Base-by-base conservation (phyloP, 257 asterid species). In the Fraxinus americana region DNA sequence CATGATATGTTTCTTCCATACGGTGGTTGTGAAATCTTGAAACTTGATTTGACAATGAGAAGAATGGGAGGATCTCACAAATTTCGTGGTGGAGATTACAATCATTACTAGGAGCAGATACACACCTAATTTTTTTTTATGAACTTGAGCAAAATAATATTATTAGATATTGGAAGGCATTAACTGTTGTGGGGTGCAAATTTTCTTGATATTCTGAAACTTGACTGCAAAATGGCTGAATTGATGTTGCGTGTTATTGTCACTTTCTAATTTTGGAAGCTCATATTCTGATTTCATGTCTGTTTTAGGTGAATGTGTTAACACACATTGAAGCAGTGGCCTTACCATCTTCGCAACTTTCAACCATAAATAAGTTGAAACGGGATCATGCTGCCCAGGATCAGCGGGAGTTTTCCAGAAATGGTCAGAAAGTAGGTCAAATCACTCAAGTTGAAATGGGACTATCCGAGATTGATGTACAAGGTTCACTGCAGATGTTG, bases 251-350 rank as follows among this genome's bases (percentile, higher is more conserved):
- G 9, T 52, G 23, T 57, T 19, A n/a, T 57, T 57, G 27, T 54
- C 27, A n/a, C 11, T 57, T 57, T 4, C 66, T n/a, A 48, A 57
- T 19, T n/a, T n/a, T 57, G 3, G 66, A n/a, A n/a, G 23, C 19
- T 52, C 63, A 17, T 17, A 57, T 17, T 57, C 25, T 57, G 3
- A 19, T 57, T n/a, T 57, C 27, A 57, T 57, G 39, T 63, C 67
- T 25, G 27, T 25, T 25, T 77, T 82, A 92, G 97, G 97, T 92
- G 67, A 88, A 92, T 81, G 90, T 92, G 71, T 85, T 92, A 87
- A 90, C 92, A 57, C 97, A 92, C 77, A 76, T 81, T 35, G 80
- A 87, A 75, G 88, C 78, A 61, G 89, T 81, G 73, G 34, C 52
- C 6, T 52, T 88, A 27, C 0, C 14, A 4, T 77, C 80, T 39